Conservation (phyloP, 2,329 filamentous ascomycete species). For the Dactylellina leptospora region DNA sequence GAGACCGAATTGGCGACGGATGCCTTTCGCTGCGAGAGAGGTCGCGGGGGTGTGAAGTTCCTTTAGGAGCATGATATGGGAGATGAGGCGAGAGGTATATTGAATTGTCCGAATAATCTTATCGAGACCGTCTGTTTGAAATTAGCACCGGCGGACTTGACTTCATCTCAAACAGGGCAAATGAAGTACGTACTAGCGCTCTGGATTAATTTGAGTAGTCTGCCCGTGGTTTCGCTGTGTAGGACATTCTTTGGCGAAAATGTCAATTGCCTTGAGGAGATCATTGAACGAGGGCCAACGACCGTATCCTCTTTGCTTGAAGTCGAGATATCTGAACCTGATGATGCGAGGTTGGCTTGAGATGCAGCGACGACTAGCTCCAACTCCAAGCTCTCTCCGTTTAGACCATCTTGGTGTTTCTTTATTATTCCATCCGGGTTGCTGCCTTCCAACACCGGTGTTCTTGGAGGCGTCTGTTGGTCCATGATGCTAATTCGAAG, state of each 20-base stretch:
- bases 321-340: too few relatives aligned
- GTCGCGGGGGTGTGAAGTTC: constrained; percentile 28
- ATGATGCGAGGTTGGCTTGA: background rate
- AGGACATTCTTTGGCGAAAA: constrained; percentile 14
- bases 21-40: constrained; percentile 26
- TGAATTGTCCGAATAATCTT: constrained; percentile 51
- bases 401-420: constrained; percentile 12
- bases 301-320: background rate
- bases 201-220: constrained; percentile 28
- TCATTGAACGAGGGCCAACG: background rate
- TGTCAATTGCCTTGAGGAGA: background rate
- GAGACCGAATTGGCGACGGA: constrained; percentile 48
- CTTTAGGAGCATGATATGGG: constrained; percentile 44
- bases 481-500: constrained; percentile 23
- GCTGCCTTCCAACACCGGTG: constrained; percentile 27
- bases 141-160: background rate
- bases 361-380: background rate
- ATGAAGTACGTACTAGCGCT: constrained; percentile 34
- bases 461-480: constrained; percentile 38
- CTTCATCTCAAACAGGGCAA: background rate
- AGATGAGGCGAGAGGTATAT: constrained; percentile 34
- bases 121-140: constrained; percentile 40
- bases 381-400: background rate
- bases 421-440: constrained; percentile 12
- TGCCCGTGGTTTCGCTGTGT: constrained; percentile 17